Evolutionary conservation across 441 rosid genomes (phyloP), one percentile per base, ranked within the genome.

Genomic region (Pelargonium australe): DNA sequence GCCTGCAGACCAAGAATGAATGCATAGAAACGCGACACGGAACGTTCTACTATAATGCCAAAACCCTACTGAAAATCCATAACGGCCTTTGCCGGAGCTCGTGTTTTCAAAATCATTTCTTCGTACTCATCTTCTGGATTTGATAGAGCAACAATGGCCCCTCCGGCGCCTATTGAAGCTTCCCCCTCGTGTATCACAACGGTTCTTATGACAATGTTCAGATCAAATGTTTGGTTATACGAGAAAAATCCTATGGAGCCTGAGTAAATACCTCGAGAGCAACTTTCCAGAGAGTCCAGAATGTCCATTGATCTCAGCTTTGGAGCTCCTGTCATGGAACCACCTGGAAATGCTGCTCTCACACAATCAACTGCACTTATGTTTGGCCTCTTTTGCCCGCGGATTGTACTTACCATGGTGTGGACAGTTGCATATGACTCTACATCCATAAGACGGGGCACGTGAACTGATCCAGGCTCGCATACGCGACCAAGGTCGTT

Each of bases 311-410:
- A 95, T 77, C 99, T 85, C 77, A 90, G 78, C 79, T 95, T 95
- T 0, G 98, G 99, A 1, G 99, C 99, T 62, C 99, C 99, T 0
- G 97, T 95, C 99, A 95, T 95, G 41, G 99, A 95, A 17, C 97
- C 97, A 0, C 98, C 99, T 0, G 98, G 98, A 78, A 90, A 95
- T 65, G 98, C 98, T 70, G 97, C 96, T 80, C 78, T 82, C 10
- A 95, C 86, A 44, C 95, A 92, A 49, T 85, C 91, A 1, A 89
- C 82, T 28, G 96, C 88, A 31, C 84, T 87, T 10, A 87, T 68
- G 45, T 87, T 84, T 31, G 89, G 31, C 69, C 57, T 73, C 81
- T 95, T 95, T 44, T 74, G 78, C 40, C 98, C 98, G 0, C 85
- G 82, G 64, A 95, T 81, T 6, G 97, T 95, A 72, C 98, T 95